phyloP scores from a whole-genome alignment of 192 early-diverging fungal genomes.

The Coemansia javaensis region DNA sequence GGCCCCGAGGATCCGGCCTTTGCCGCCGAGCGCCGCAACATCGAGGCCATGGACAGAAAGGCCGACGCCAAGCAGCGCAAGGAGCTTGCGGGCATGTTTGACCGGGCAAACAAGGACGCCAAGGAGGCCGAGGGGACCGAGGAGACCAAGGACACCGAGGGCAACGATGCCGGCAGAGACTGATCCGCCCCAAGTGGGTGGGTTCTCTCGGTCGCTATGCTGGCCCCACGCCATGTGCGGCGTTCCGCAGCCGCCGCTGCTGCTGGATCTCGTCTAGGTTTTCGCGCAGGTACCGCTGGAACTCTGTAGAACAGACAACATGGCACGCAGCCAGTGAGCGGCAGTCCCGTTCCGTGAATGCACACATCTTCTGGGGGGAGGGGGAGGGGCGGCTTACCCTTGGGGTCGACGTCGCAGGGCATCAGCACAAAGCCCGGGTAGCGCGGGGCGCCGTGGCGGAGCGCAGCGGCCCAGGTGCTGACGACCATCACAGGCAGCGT shows the following conservation, averaged over 20 bases:
- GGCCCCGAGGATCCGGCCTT: constrained; percentile 23
- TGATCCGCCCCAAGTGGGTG: no score
- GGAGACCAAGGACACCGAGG: no score
- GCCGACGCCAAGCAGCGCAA: constrained; percentile 40
- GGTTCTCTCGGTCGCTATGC: no score
- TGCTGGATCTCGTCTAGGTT: constrained; percentile 10
- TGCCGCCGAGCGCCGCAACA: constrained; percentile 35
- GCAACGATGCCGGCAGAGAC: no score
- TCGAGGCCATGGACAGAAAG: constrained; percentile 29
- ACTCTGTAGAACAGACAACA: constrained; percentile 2
- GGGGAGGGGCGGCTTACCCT: constrained; percentile 3
- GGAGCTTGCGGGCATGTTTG: constrained; percentile 46
- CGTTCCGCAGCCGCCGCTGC: background rate
- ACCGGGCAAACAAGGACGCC: constrained; percentile 20
- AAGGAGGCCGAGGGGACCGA: no score
- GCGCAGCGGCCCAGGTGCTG: constrained; percentile 15
- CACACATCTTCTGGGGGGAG: no score
- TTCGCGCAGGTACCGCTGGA: constrained; percentile 11
- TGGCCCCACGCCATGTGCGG: no score
- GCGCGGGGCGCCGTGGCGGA: constrained; percentile 3
- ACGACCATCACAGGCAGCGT: constrained; percentile 44
- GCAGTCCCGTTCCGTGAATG: no score
- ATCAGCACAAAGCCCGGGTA: constrained; percentile 39
- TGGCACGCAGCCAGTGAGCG: no score
- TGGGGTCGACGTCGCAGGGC: constrained; percentile 4